Evolutionary conservation across 257 asterid species (phyloP), one percentile per base, ranked within the genome.

Genomic region (Primulina tabacum): DNA sequence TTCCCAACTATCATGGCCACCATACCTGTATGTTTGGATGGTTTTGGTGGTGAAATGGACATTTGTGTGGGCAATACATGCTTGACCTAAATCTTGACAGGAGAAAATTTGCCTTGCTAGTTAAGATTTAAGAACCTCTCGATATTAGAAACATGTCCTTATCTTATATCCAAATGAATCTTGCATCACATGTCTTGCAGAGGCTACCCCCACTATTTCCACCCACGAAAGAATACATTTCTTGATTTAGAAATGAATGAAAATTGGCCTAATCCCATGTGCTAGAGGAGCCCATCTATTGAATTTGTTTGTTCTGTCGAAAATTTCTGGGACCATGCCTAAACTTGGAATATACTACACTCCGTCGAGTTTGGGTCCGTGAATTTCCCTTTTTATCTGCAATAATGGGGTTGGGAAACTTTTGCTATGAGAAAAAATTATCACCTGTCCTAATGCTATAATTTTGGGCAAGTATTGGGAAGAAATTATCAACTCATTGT

Each of bases 181-280:
- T 17, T 14, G 32, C 2, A 37, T 65, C 73, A 70, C 80, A 24
- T 76, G 63, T 47, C 53, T 34, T 5, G 21, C 18, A 20, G 63
- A 11, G 62, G 33, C 24, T 26, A 18, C 12, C 30, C n/a, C 57
- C 34, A 12, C 21, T 50, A 16, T 50, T 5, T 50, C 57, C 5
- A 5, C 8, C 57, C 28, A 40, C 37, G 70, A 56, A 38, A 64
- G 66, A 57, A 52, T 50, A 53, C 32, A 11, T 61, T 55, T 37
- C 78, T 64, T 73, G 60, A 35, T 60, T 67, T 34, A 29, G 28
- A 40, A 20, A 21, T 56, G 47, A 65, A 76, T 64, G 68, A 65
- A 76, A 24, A 17, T 38, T 62, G 34, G 28, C 28, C 57, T 30
- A 43, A 65, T 40, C 69, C 71, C 70, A 71, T 62, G 73, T 70